Base-by-base conservation (phyloP, 75 land plant genomes). In the Pinus albicaulis region DNA sequence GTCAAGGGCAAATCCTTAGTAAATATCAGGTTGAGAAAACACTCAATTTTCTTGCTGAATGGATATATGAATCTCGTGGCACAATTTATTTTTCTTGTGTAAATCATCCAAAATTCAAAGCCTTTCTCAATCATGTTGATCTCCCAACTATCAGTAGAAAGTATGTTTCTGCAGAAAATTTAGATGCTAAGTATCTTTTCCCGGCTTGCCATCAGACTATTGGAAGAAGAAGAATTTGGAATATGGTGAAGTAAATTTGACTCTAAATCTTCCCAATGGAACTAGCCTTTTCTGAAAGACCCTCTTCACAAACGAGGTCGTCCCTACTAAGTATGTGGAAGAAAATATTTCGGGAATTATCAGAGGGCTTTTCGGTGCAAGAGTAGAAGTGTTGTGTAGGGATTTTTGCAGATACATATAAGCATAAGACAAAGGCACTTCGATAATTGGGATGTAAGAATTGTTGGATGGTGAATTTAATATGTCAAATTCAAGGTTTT, bases 21-120 rank as follows among this genome's bases (percentile, higher is more conserved):
- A 86, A 83, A 64, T 64, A 66, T 28, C 95, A 90, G 59, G 74
- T 83, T 12, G 93, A 88, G 13, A 66, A 87, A 13, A 93, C 98
- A 8, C 24, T 93, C 73, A 87, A 83, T 74, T 81, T 81, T 53
- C 83, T 95, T 1, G 87, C 95, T 20, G 98, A 93, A 57, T 95
- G 98, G 98, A 80, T 92, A 28, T 93, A 89, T 52, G 96, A 95
- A 76, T 91, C 93, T 20, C 85, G 93, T 71, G 89, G 95, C 13
- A 84, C 92, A 10, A 88, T 93, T 16, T 89, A 92, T 2, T 80
- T 92, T 56, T 87, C 92, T 13, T 85, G 86, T 73, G 75, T 95
- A 22, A 89, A 93, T 62, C 98, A 95, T 71, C 93, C 96, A 26
- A 95, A 93, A 73, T 95, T 95, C 77, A 75, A 72, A n/a, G 85